Evolutionary conservation across 1,284 basidiomycete species (phyloP).

Genomic region (Apiotrichum brassicae): DNA sequence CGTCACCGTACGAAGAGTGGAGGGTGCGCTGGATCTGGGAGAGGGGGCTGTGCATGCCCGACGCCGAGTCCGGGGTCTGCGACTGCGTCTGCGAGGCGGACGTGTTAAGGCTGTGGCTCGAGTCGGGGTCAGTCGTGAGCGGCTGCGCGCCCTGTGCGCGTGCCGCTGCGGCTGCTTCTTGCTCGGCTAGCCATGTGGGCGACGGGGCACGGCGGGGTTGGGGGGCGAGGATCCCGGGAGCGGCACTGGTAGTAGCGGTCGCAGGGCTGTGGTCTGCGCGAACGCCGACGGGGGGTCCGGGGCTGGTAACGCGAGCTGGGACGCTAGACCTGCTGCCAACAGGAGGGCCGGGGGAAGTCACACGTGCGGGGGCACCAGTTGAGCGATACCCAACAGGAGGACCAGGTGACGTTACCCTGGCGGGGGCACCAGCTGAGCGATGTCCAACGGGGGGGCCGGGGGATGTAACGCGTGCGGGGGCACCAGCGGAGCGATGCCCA

Average conservation of each 20-base stretch:
- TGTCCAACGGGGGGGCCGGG: conserved; percentile 1
- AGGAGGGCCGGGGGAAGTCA: not conserved
- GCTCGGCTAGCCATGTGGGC: conserved; percentile 1
- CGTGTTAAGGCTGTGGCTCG: not conserved
- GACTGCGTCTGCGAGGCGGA: not conserved
- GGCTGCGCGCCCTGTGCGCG: not conserved
- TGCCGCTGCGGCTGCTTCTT: not conserved
- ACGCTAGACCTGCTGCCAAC: not conserved
- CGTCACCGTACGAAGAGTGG: not conserved
- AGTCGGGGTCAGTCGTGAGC: not conserved
- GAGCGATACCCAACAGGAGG: not conserved
- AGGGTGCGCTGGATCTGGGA: not conserved
- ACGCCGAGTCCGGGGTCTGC: not conserved
- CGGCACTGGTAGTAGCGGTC: not conserved
- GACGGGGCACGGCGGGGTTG: not conserved
- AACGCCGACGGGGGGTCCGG: not conserved
- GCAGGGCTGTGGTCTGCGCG: not conserved
- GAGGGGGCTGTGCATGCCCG: not conserved
- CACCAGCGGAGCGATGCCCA: conserved; percentile 14
- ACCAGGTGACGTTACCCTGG: not conserved
- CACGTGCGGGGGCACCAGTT: not conserved
- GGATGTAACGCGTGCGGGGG: not conserved
- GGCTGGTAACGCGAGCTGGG: not conserved
- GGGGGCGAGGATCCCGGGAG: not conserved
- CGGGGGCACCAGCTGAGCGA: no score